A percentile compares a stretch with the other conserved stretches of the same genome.
Evolutionary conservation across 768 basidiomycete species (phyloP).

Genomic region (Serendipita indica): DNA sequence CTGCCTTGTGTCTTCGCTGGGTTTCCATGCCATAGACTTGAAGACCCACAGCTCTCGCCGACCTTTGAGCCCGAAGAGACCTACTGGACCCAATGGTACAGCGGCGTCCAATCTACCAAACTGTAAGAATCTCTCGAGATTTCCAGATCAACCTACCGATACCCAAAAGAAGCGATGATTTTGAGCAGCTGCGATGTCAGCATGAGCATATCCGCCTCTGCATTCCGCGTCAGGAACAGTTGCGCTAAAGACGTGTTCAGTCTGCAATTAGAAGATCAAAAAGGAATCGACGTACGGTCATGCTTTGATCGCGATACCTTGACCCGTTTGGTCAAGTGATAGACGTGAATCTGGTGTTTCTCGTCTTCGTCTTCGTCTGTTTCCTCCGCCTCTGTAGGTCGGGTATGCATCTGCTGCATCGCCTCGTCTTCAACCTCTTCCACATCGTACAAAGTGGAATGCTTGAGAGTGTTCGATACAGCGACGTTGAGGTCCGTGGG

Average conservation of each 20-base stretch:
- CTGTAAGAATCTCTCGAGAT: background rate
- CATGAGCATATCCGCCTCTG: slow-evolving; percentile 7
- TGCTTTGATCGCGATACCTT: background rate
- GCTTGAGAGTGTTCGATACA: background rate
- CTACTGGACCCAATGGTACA: background rate
- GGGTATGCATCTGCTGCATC: background rate
- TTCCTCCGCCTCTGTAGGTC: background rate
- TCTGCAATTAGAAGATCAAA: background rate
- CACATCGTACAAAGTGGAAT: slow-evolving; percentile 1
- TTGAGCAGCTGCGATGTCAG: background rate
- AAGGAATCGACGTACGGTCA: background rate
- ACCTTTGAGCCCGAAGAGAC: background rate
- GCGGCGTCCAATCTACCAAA: background rate
- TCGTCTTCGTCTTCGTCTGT: background rate
- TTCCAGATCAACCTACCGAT: background rate
- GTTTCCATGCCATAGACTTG: background rate
- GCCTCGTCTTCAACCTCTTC: background rate
- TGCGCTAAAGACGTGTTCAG: background rate
- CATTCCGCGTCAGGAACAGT: slow-evolving; percentile 1
- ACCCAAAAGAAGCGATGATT: background rate
- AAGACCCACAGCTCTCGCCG: slow-evolving; percentile 4
- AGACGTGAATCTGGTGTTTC: background rate
- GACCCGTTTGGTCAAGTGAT: background rate
- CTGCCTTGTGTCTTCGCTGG: too few relatives aligned
- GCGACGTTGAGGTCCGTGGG: slow-evolving; percentile 1